Conservation (phyloP, 345 rosid species). For the Trapa bicornis region DNA sequence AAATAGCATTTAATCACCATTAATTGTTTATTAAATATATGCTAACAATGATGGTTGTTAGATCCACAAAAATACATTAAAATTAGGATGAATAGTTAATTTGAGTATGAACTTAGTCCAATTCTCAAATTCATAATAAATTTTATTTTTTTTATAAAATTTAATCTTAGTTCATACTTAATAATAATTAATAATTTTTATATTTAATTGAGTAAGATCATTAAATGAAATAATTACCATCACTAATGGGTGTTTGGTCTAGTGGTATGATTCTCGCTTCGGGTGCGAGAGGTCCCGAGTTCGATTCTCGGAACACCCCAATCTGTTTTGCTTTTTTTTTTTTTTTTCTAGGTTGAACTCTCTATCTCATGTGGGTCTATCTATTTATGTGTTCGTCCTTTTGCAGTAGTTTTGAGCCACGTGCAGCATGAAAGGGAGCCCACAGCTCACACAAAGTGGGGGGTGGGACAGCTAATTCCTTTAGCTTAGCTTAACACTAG, state of each 20-base stretch:
- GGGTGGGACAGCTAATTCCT: neutral
- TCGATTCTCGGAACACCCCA: conserved; percentile 49
- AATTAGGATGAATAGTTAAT: too few species aligned
- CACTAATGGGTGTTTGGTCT: conserved; percentile 34
- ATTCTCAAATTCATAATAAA: too few species aligned
- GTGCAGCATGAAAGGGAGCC: neutral
- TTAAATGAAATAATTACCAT: neutral
- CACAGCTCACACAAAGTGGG: neutral
- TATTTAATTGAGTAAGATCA: too few species aligned
- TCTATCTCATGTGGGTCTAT: neutral
- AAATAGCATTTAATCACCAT: too few species aligned
- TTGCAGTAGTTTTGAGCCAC: neutral
- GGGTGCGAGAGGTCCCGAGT: conserved; percentile 95
- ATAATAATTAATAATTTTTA: too few species aligned
- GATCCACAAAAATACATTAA: too few species aligned
- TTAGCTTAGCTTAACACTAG: neutral
- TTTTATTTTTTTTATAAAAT: too few species aligned
- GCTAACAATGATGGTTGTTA: too few species aligned
- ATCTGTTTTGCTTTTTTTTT: neutral
- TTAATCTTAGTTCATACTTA: too few species aligned
- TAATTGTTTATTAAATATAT: too few species aligned
- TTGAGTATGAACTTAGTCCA: too few species aligned
- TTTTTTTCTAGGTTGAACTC: neutral
- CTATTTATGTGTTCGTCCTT: too few species aligned
- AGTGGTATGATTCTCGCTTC: conserved; percentile 91